phyloP scores from a whole-genome alignment of 208 protist genomes.

The Balamuthia mandrillaris region DNA sequence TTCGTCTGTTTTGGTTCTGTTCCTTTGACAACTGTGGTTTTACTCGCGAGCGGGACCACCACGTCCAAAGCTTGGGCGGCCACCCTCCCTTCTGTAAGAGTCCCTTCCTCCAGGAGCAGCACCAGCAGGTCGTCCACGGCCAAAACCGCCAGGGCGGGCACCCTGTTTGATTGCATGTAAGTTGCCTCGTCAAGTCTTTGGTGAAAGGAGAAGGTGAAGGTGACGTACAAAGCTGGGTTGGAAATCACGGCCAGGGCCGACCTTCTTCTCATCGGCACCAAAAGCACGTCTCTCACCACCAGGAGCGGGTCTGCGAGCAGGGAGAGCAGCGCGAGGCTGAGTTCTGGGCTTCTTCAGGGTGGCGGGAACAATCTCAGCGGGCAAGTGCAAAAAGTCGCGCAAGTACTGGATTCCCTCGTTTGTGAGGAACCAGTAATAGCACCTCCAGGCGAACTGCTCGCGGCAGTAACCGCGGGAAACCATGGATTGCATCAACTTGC shows the following conservation, averaged over 20 bases:
- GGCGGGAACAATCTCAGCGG: conserved; percentile 67
- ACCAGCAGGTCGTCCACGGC: neutral
- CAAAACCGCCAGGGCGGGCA: neutral
- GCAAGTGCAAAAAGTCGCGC: conserved; percentile 69
- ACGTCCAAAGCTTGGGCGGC: neutral
- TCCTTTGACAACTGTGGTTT: neutral
- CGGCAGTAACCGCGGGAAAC: conserved; percentile 64
- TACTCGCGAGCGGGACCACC: conserved; percentile 25
- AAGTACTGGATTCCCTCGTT: conserved; percentile 73
- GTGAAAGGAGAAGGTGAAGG: too few relatives aligned
- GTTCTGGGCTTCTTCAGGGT: conserved; percentile 67
- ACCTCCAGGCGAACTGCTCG: conserved; percentile 75
- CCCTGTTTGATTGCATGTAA: neutral
- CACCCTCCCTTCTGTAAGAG: conserved; percentile 24
- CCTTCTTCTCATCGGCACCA: conserved; percentile 37
- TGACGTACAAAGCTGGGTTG: conserved; percentile 1
- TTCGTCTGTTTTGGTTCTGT: neutral
- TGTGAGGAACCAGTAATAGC: conserved; percentile 74
- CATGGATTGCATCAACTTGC: conserved; percentile 64
- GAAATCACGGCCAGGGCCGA: conserved; percentile 11
- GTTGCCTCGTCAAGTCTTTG: too few relatives aligned
- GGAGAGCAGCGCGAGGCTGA: neutral
- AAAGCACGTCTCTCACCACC: too few relatives aligned
- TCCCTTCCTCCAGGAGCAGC: neutral
- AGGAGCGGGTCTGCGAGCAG: neutral